Conservation (phyloP, 2,329 filamentous ascomycete species). For the Fusarium equiseti region DNA sequence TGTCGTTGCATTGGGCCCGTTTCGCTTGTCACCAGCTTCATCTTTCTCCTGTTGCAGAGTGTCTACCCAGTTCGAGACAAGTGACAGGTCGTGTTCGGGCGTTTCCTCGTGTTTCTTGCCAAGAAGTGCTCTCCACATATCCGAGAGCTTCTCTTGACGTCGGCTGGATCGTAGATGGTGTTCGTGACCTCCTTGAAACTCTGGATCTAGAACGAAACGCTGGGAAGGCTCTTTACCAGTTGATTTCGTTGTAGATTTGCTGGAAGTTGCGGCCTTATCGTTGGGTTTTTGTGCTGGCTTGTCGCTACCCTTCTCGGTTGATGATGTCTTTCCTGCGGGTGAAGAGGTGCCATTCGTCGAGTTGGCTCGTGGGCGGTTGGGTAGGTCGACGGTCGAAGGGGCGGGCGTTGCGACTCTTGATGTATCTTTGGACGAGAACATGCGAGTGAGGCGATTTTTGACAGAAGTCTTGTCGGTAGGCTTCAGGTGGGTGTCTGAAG, state of each 20-base stretch:
- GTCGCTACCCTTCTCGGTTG: slow-evolving; percentile 54
- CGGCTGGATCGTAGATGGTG: slow-evolving; percentile 91
- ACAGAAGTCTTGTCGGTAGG: slow-evolving; percentile 60
- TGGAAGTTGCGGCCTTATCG: slow-evolving; percentile 46
- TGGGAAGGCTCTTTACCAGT: slow-evolving; percentile 55
- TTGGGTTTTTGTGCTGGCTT: slow-evolving; percentile 40
- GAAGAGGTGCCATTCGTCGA: slow-evolving; percentile 54
- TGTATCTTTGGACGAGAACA: slow-evolving; percentile 72
- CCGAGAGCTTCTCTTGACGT: slow-evolving; percentile 92
- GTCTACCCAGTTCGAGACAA: slow-evolving; percentile 97
- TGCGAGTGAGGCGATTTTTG: slow-evolving; percentile 73
- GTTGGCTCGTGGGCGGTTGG: slow-evolving; percentile 53
- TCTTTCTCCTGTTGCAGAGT: slow-evolving; percentile 91
- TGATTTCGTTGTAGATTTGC: slow-evolving; percentile 49
- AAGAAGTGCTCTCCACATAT: slow-evolving; percentile 89
- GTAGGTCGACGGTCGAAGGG: slow-evolving; percentile 52
- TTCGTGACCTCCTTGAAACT: slow-evolving; percentile 78
- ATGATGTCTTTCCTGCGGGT: slow-evolving; percentile 59
- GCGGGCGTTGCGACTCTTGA: slow-evolving; percentile 50
- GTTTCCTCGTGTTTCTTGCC: slow-evolving; percentile 83
- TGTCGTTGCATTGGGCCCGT: slow-evolving; percentile 74
- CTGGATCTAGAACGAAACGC: slow-evolving; percentile 65
- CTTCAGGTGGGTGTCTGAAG: slow-evolving; percentile 41
- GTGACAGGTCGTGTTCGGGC: slow-evolving; percentile 85
- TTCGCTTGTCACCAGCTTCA: slow-evolving; percentile 83